Evolutionary conservation across 1,284 basidiomycete species (phyloP).

Genomic region (Cryptococcus sp.): DNA sequence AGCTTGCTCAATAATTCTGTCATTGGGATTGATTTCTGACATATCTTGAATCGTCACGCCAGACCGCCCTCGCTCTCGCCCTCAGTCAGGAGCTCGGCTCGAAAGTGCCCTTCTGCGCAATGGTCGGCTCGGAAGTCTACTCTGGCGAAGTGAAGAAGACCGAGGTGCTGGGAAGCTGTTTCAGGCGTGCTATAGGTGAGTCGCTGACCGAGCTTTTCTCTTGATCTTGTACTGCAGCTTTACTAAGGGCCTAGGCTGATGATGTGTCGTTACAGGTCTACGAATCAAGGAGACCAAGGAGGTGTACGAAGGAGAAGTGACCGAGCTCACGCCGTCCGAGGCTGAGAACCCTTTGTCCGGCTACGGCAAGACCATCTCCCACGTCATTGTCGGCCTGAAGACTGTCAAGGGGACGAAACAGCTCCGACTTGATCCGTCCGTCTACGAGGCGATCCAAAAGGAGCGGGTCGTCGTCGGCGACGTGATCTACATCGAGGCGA

Average conservation of each 20-base stretch:
- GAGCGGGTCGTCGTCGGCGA: slow-evolving; percentile 97
- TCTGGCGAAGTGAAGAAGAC: slow-evolving; percentile 98
- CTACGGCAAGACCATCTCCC: slow-evolving; percentile 97
- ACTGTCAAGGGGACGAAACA: slow-evolving; percentile 99
- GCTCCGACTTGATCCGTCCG: slow-evolving; percentile 87
- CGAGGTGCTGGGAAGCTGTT: slow-evolving; percentile 94
- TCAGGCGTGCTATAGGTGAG: slow-evolving; percentile 92
- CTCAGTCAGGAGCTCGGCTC: slow-evolving; percentile 90
- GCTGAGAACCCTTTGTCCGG: slow-evolving; percentile 93
- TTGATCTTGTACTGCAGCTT: neutral
- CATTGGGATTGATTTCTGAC: neutral
- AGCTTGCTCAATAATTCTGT: neutral
- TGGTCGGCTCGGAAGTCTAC: slow-evolving; percentile 98
- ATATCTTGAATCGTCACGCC: slow-evolving; percentile 58
- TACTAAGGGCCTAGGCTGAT: neutral
- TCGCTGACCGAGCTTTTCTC: slow-evolving; percentile 15
- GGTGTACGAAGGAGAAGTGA: slow-evolving; percentile 98
- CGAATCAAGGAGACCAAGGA: slow-evolving; percentile 98
- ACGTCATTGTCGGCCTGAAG: slow-evolving; percentile 94
- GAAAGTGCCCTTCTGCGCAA: slow-evolving; percentile 97
- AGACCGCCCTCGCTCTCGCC: slow-evolving; percentile 92
- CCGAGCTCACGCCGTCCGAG: slow-evolving; percentile 93
- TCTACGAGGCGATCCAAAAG: slow-evolving; percentile 97
- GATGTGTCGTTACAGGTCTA: too few relatives aligned
- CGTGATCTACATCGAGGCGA: slow-evolving; percentile 92